Percentiles rank a stretch among this genome's conserved stretches.
Evolutionary conservation across 2,329 filamentous ascomycete genomes (phyloP).

Genomic region (Tolypocladium album): DNA sequence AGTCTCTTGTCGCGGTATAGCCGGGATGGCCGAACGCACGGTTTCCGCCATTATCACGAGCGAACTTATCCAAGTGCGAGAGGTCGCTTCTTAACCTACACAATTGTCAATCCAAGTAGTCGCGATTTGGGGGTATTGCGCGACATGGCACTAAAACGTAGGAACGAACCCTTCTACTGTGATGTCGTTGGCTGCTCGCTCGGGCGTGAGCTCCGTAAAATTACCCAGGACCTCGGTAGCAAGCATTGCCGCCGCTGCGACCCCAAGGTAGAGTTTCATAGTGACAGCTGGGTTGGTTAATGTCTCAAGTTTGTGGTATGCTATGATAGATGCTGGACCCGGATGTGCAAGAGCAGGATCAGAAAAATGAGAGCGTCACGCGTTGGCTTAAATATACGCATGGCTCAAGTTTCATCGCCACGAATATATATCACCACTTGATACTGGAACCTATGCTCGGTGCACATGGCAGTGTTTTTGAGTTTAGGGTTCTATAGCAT

Average conservation of each 20-base stretch:
- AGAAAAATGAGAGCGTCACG: not conserved
- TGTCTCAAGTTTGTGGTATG: no score
- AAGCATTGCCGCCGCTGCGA: not conserved
- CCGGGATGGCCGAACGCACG: conserved; percentile 49
- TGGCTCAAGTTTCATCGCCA: no score
- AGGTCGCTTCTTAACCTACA: conserved; percentile 41
- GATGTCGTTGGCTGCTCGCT: conserved; percentile 29
- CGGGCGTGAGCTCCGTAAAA: conserved; percentile 23
- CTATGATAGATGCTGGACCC: not conserved
- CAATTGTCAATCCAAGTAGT: not conserved
- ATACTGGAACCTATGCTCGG: no score
- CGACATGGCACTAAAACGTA: not conserved
- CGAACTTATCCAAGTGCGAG: conserved; percentile 43
- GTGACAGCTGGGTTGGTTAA: not conserved
- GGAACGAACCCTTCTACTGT: conserved; percentile 23
- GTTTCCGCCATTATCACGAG: conserved; percentile 45
- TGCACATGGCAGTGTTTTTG: no score
- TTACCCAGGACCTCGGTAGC: not conserved
- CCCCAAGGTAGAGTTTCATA: not conserved
- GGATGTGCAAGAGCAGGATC: not conserved
- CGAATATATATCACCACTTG: no score
- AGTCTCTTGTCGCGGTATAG: conserved; percentile 49
- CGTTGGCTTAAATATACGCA: not conserved
- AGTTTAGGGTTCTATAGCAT: not conserved
- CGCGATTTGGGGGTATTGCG: not conserved